Conservation (phyloP, 2,329 filamentous ascomycete genomes). For the Alternaria sp. region DNA sequence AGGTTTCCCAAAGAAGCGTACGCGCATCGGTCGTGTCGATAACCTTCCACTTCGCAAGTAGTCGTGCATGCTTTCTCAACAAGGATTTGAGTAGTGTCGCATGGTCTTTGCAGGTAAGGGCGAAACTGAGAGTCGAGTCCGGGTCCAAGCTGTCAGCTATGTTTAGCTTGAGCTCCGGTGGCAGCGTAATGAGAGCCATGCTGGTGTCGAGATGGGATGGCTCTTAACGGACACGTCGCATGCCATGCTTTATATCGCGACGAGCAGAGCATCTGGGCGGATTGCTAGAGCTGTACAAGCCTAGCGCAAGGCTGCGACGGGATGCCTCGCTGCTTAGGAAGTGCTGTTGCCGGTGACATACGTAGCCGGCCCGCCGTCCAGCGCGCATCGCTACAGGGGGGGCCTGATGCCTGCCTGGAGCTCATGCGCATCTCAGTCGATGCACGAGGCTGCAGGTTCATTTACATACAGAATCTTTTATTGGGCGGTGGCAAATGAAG, state of each 20-base stretch:
- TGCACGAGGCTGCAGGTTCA: not conserved
- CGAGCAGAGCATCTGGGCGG: not conserved
- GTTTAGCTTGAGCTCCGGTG: conserved; percentile 18
- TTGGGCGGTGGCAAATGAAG: not conserved
- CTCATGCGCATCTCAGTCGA: not conserved
- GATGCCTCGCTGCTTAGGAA: not conserved
- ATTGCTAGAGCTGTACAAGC: not conserved
- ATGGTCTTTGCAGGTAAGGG: conserved; percentile 19
- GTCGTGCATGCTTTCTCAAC: conserved; percentile 11
- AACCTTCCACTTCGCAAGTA: conserved; percentile 8
- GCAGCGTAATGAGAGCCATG: conserved; percentile 17
- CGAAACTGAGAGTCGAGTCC: conserved; percentile 14
- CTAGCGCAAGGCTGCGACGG: not conserved
- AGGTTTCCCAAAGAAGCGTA: conserved; percentile 8
- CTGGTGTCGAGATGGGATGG: not conserved
- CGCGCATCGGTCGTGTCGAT: not conserved
- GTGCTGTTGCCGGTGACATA: no score
- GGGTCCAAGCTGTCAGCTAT: conserved; percentile 20
- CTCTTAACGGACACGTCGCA: not conserved
- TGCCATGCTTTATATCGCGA: not conserved
- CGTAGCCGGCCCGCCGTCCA: not conserved
- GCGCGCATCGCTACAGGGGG: not conserved
- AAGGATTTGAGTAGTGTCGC: conserved; percentile 2
- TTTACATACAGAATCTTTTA: not conserved
- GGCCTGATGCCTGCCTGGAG: not conserved